Evolutionary conservation across 805 yeast genomes (phyloP).

Genomic region (Ogataea pignaliae): DNA sequence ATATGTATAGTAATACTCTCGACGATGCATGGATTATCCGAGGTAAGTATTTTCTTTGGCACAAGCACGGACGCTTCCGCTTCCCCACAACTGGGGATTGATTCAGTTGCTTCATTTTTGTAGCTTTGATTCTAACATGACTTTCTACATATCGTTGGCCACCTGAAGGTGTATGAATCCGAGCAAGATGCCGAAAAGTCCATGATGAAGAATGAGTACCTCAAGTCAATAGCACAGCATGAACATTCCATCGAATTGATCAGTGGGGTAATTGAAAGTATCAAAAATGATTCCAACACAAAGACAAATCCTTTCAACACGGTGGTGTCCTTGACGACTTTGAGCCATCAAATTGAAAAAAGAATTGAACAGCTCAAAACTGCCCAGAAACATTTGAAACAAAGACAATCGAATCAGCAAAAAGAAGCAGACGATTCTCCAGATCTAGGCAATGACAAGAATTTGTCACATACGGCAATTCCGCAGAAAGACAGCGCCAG

Average conservation of each 20-base stretch:
- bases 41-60: slow-evolving; percentile 19
- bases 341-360: slow-evolving; percentile 19
- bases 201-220: slow-evolving; percentile 37
- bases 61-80: not conserved
- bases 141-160: no score
- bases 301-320: slow-evolving; percentile 19
- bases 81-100: not conserved
- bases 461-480: slow-evolving; percentile 3
- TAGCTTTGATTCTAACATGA: no score
- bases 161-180: slow-evolving; percentile 39
- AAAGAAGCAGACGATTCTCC: not conserved
- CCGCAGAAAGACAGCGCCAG: not conserved
- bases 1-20: no score
- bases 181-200: slow-evolving; percentile 52
- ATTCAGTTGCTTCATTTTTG: not conserved
- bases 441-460: not conserved
- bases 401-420: slow-evolving; percentile 4
- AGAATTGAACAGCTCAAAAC: slow-evolving; percentile 21
- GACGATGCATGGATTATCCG: slow-evolving; percentile 20
- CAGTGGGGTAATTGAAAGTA: slow-evolving; percentile 15
- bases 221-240: slow-evolving; percentile 37
- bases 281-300: slow-evolving; percentile 6
- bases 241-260: slow-evolving; percentile 33
- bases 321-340: slow-evolving; percentile 15
- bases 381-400: slow-evolving; percentile 13